Evolutionary conservation across 1,139 yeast species (phyloP).

Genomic region (Blastobotrys serpentis): DNA sequence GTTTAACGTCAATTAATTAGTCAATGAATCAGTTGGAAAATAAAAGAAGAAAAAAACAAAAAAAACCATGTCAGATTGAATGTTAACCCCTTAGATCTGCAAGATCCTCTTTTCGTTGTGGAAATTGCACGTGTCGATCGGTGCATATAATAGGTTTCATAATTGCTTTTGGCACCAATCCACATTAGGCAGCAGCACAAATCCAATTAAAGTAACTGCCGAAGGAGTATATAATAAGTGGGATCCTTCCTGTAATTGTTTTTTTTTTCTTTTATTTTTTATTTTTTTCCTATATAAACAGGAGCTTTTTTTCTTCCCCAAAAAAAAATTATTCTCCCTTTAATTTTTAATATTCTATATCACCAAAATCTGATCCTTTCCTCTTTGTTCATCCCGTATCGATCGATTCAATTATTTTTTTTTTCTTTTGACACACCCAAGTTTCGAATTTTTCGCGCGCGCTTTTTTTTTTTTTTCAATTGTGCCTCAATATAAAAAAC

Average conservation of each 20-base stretch:
- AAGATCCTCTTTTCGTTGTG: not conserved
- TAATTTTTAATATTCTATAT: not conserved
- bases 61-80: not conserved
- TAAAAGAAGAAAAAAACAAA: no score
- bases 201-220: no score
- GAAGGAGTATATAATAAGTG: not conserved
- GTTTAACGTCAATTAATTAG: not conserved
- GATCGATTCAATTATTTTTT: not conserved
- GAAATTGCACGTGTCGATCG: not conserved
- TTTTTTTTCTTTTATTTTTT: not conserved
- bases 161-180: not conserved
- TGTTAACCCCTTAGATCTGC: not conserved
- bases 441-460: constrained; percentile 7
- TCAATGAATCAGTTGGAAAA: no score
- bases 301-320: no score
- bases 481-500: not conserved
- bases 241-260: not conserved
- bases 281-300: not conserved
- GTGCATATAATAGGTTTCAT: constrained; percentile 11
- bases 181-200: not conserved
- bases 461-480: not conserved
- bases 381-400: not conserved
- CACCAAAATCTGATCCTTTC: not conserved
- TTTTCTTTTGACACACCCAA: not conserved
- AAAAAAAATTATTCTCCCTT: not conserved